Percentiles rank a stretch among this genome's conserved stretches.
Conservation (phyloP, 768 basidiomycete genomes). For the Suillus sp. region DNA sequence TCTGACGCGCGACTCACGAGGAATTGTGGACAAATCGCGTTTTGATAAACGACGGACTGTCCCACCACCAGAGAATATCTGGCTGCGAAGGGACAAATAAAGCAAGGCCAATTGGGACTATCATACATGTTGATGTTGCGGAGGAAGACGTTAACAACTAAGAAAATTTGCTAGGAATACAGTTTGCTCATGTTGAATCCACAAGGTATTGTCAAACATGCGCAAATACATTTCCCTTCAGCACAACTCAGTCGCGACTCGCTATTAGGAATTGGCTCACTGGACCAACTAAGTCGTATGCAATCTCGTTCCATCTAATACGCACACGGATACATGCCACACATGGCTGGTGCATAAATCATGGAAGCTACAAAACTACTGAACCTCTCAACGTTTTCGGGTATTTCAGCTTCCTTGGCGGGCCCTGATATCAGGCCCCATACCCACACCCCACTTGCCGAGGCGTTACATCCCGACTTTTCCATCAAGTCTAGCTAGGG, state of each 20-base stretch:
- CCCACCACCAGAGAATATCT: not conserved
- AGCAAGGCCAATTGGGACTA: not conserved
- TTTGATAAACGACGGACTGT: not conserved
- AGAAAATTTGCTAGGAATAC: not conserved
- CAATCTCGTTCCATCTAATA: not conserved
- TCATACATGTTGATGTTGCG: not conserved
- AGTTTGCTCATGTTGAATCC: not conserved
- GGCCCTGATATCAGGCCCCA: not conserved
- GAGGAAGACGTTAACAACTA: not conserved
- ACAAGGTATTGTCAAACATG: too few relatives aligned
- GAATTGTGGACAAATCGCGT: not conserved
- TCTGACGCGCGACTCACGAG: not conserved
- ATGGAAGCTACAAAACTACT: not conserved
- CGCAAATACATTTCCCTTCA: too few relatives aligned
- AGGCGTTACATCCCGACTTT: not conserved
- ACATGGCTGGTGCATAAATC: not conserved
- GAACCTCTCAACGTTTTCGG: not conserved
- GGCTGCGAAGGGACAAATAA: not conserved
- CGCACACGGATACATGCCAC: not conserved
- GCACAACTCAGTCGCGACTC: not conserved
- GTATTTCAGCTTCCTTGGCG: not conserved
- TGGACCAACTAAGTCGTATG: not conserved
- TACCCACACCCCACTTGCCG: not conserved
- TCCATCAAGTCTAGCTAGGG: not conserved
- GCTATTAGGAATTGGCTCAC: not conserved